These are phyloP conservation scores for Pichia insulana DNA, from an alignment of 805 yeast species.

Conservation along the genomic window DNA sequence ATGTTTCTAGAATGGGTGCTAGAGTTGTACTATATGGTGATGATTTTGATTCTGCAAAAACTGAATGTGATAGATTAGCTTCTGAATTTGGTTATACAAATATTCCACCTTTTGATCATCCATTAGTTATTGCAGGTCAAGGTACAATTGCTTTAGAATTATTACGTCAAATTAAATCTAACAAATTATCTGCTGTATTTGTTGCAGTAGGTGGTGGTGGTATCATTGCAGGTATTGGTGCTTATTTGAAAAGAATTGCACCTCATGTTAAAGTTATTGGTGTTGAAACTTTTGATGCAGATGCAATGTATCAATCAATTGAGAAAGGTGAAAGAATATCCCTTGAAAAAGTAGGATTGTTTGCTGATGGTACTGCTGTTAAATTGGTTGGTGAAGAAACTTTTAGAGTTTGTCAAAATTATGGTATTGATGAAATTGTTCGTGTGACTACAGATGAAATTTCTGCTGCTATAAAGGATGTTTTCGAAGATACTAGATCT, in stretches of 20 bases:
- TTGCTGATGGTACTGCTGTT: conserved; percentile 99
- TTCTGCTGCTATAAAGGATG: conserved; percentile 92
- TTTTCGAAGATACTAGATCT: conserved; percentile 91
- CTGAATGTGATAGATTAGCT: conserved; percentile 71
- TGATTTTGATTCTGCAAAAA: conserved; percentile 92
- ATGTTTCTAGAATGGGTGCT: conserved; percentile 87
- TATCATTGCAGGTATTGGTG: conserved; percentile 79
- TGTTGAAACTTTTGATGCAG: conserved; percentile 93
- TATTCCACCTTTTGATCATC: conserved; percentile 98
- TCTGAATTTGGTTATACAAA: conserved; percentile 67
- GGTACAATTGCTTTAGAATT: conserved; percentile 95
- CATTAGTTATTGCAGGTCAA: conserved; percentile 97
- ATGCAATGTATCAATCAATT: conserved; percentile 75
- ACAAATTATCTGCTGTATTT: conserved; percentile 76
- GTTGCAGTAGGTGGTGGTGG: conserved; percentile 98
- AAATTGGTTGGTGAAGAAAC: conserved; percentile 85
- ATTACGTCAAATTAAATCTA: conserved; percentile 73
- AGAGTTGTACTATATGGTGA: conserved; percentile 90
- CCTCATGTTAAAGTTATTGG: conserved; percentile 97
- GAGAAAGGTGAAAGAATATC: conserved; percentile 43
- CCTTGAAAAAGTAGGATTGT: conserved; percentile 76
- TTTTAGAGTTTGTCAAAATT: conserved; percentile 65
- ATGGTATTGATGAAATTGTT: conserved; percentile 69
- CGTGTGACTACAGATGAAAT: conserved; percentile 68
- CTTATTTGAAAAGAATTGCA: conserved; percentile 87